Evolutionary conservation across 2,329 filamentous ascomycete species (phyloP), one percentile per base, ranked within the genome.

Genomic region (Cryphonectria parasitica): DNA sequence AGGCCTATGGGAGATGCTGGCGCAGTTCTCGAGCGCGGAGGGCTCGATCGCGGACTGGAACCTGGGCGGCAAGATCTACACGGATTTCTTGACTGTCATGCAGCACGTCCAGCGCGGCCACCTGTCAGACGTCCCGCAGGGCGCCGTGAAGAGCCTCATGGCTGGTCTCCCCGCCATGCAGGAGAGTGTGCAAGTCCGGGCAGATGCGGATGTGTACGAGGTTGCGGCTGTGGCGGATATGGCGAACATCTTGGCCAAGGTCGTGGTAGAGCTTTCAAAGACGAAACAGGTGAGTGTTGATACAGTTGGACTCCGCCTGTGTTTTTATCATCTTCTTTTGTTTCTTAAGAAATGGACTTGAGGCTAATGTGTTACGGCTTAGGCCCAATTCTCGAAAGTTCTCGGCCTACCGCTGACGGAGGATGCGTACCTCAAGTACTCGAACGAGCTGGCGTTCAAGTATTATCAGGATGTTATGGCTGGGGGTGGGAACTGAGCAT

Each of bases 161-260:
- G 80, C 84, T 39, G 86, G 88, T 45, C 79, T 91, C 43, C 86
- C 86, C 39, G 84, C 85, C 39, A 86, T 90, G 80, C 84, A 85
- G 71, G 85, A 85, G 70, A 75, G 72, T n/a, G 73, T 75, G 67
- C 75, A 77, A 41, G 69, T 72, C 31, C 64, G 71, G 39, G 69
- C 67, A 34, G 78, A 79, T 13, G 75, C 79, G 2, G 81, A 84
- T 52, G 77, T 79, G 7, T 79, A 89, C 73, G 87, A 92, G 77
- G 83, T 89, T 67, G 93, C 95, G 58, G 93, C 94, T 0, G 86
- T 95, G 68, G 90, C 91, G 74, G 94, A 97, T 77, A 97, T 97
- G 87, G 91, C 91, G 63, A 89, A 89, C 67, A 86, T 90, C 62
- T 89, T 95, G 71, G 92, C 92, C 13, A 87, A 87, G 73, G 87